Conservation (phyloP, 73 alveolate species). For the Paramecium tetraurelia region DNA sequence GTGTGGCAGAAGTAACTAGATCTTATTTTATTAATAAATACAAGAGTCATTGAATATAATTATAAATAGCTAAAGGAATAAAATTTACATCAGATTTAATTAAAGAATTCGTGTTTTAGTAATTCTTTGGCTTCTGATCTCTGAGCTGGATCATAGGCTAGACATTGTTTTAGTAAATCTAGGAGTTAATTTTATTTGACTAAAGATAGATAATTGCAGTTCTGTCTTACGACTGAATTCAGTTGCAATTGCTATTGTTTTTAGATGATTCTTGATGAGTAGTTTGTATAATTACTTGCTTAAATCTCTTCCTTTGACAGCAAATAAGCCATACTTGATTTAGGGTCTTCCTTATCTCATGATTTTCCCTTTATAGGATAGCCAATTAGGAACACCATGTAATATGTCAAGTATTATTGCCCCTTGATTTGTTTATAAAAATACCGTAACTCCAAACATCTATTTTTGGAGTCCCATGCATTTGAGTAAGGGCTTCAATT, state of each 20-base stretch:
- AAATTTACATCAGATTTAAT: neutral
- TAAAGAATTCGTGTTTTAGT: slow-evolving; percentile 7
- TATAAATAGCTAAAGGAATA: neutral
- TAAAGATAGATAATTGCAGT: neutral
- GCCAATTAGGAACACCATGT: slow-evolving; percentile 86
- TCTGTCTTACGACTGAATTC: neutral
- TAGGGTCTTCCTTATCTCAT: slow-evolving; percentile 40
- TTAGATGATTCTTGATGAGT: neutral
- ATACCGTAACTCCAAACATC: slow-evolving; percentile 85
- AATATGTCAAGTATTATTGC: slow-evolving; percentile 78
- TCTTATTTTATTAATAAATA: slow-evolving; percentile 3
- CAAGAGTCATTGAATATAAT: neutral
- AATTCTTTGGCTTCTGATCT: neutral
- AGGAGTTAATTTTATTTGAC: neutral
- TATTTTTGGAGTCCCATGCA: slow-evolving; percentile 66
- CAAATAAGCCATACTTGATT: slow-evolving; percentile 57
- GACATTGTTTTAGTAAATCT: neutral
- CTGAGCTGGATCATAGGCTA: neutral
- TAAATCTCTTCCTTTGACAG: slow-evolving; percentile 59
- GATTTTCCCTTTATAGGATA: slow-evolving; percentile 74
- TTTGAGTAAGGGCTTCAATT: slow-evolving; percentile 58
- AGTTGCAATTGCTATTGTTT: neutral
- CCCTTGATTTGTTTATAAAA: slow-evolving; percentile 56
- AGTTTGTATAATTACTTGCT: neutral
- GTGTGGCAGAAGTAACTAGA: slow-evolving; percentile 69